Evolutionary conservation across 306 rosid species (phyloP).

Genomic region (Sechiopsis laciniata): DNA sequence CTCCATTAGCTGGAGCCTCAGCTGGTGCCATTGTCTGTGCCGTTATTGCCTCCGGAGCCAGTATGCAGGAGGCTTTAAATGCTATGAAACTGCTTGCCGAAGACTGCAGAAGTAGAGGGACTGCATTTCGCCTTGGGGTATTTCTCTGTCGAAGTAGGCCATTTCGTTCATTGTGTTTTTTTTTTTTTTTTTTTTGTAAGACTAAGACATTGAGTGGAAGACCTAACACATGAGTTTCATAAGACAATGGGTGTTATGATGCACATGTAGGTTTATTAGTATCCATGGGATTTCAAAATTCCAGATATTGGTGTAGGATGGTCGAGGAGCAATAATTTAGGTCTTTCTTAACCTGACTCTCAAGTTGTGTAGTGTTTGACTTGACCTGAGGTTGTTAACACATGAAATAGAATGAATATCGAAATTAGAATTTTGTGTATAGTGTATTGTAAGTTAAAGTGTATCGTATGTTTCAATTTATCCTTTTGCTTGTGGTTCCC

Average conservation of each 20-base stretch:
- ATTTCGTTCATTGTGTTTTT: constrained; percentile 11
- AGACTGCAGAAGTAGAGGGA: constrained; percentile 79
- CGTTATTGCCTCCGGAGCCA: constrained; percentile 82
- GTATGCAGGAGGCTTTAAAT: constrained; percentile 69
- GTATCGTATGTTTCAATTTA: not conserved
- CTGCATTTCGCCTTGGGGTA: constrained; percentile 97
- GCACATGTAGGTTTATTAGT: not conserved
- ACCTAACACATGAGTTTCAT: not conserved
- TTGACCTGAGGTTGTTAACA: not conserved
- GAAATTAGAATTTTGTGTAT: not conserved
- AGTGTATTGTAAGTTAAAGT: not conserved
- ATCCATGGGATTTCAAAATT: constrained; percentile 2
- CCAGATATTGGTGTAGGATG: not conserved
- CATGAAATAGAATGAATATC: not conserved
- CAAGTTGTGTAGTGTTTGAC: not conserved
- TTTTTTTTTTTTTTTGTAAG: not conserved
- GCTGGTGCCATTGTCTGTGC: constrained; percentile 98
- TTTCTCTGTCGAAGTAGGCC: constrained; percentile 23
- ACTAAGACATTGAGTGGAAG: not conserved
- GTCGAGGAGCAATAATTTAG: constrained; percentile 6
- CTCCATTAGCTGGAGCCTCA: constrained; percentile 96
- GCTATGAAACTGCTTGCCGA: constrained; percentile 86
- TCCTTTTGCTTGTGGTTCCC: not conserved
- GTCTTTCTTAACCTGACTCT: not conserved
- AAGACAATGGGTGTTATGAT: not conserved